Evolutionary conservation across 805 yeast species (phyloP).

Genomic region (Ogataea sp.): DNA sequence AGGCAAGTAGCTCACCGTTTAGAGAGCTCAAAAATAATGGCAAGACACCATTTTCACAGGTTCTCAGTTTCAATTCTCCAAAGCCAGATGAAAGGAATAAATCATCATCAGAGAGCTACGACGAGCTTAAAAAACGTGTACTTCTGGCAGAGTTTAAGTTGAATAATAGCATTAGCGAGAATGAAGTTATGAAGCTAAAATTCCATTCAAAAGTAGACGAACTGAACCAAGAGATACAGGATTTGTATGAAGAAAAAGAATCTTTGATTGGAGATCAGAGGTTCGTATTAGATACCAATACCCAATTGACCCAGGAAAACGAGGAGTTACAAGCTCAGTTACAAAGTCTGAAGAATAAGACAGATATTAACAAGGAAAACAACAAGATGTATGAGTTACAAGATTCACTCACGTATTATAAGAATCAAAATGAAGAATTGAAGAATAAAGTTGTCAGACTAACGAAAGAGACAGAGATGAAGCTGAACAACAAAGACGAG

Average conservation of each 20-base stretch:
- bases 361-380: neutral
- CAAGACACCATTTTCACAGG: neutral
- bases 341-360: conserved; percentile 1
- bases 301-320: conserved; percentile 6
- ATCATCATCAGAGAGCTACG: no score
- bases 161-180: neutral
- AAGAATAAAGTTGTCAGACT: neutral
- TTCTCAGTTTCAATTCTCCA: neutral
- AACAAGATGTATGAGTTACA: conserved; percentile 1
- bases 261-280: conserved; percentile 12
- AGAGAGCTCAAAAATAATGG: neutral
- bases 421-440: conserved; percentile 7
- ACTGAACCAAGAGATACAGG: conserved; percentile 20
- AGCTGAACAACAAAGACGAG: conserved; percentile 1
- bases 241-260: conserved; percentile 25
- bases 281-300: conserved; percentile 22
- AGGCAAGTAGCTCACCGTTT: neutral
- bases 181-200: neutral
- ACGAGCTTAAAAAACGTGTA: conserved; percentile 6
- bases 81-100: no score
- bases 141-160: conserved; percentile 8
- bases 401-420: conserved; percentile 14
- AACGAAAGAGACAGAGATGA: neutral
- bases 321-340: conserved; percentile 21
- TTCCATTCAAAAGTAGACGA: conserved; percentile 8